Evolutionary conservation across 495 filamentous ascomycete species (phyloP), one percentile per base, ranked within the genome.

Genomic region (Trichocladium antarcticum): DNA sequence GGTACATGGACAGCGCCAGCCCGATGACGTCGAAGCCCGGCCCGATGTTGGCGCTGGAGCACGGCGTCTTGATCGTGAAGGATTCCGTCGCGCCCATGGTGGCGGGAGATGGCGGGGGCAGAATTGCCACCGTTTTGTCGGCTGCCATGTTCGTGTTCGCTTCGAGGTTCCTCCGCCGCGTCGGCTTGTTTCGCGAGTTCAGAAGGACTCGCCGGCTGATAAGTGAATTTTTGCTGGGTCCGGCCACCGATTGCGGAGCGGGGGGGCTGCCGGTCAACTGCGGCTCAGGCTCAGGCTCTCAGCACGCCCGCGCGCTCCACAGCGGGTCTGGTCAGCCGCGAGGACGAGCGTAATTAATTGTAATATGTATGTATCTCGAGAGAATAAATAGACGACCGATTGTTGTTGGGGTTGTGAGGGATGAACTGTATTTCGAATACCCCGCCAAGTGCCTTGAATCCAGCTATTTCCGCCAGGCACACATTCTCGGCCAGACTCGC

Each of bases 11-110:
- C 59, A 98, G 72, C 2, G 90, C 90, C 45, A 98, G 77, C 45
- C 92, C 92, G 65, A 96, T 89, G 58, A 96, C 90, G 67, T 98
- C 92, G 71, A 96, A 98, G 14, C 92, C 92, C 24, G 92, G 92
- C 37, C 81, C 89, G 60, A 96, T 94, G 72, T 96, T 96, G 60
- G 89, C 89, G 7, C 87, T 93, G 41, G 89, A 95, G 71, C 88
- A 94, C 37, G 89, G 89, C 15, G 73, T 80, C 57, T 68, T 73
- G 64, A 84, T 80, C 44, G 72, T 63, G 61, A 81, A 82, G 6
- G 72, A 76, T 57, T 75, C 65, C 46, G 67, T 60, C 1, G 53
- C 52, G 47, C 53, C 61, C 53, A 24, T 52, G 31, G 10, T 27
- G 24, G 10, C 8, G 24, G 24, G 24, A 27, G 24, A 4, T 27